Conservation (phyloP, 1,139 yeast species). For the Geotrichum aggregatum region DNA sequence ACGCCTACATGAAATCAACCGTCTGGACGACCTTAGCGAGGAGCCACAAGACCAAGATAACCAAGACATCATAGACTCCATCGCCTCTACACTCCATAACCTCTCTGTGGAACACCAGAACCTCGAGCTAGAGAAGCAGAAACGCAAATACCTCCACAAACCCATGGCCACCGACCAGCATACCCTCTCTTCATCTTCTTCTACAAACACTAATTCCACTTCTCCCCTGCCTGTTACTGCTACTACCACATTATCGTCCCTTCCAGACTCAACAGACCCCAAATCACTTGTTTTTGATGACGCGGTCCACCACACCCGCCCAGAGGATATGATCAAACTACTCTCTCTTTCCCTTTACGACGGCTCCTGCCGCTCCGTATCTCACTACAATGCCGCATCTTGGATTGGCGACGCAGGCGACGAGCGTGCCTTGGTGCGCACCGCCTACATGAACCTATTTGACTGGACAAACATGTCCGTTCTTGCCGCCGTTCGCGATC, state of each 20-base stretch:
- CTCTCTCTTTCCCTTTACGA: slow-evolving; percentile 17
- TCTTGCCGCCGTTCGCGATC: slow-evolving; percentile 51
- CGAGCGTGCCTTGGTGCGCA: slow-evolving; percentile 29
- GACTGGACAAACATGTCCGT: slow-evolving; percentile 35
- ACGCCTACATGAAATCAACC: slow-evolving; percentile 1
- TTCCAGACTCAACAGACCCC: background rate
- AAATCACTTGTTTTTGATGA: too few relatives aligned
- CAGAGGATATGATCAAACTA: slow-evolving; percentile 7
- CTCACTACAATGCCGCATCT: slow-evolving; percentile 30
- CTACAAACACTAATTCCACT: background rate
- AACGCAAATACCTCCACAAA: background rate
- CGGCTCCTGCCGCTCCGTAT: slow-evolving; percentile 10
- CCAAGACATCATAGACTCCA: slow-evolving; percentile 9
- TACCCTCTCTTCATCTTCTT: background rate
- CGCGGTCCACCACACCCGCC: background rate
- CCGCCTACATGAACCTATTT: slow-evolving; percentile 34
- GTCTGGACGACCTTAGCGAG: background rate
- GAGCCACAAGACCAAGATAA: background rate
- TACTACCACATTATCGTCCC: background rate
- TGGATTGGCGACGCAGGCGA: slow-evolving; percentile 36
- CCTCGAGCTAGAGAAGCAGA: background rate
- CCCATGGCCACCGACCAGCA: background rate
- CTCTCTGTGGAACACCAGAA: slow-evolving; percentile 1
- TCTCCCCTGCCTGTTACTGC: background rate
- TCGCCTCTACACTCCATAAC: slow-evolving; percentile 8